These are phyloP conservation scores for Erodium maritimum DNA, from an alignment of 345 rosid genomes.

Conservation along the genomic window DNA sequence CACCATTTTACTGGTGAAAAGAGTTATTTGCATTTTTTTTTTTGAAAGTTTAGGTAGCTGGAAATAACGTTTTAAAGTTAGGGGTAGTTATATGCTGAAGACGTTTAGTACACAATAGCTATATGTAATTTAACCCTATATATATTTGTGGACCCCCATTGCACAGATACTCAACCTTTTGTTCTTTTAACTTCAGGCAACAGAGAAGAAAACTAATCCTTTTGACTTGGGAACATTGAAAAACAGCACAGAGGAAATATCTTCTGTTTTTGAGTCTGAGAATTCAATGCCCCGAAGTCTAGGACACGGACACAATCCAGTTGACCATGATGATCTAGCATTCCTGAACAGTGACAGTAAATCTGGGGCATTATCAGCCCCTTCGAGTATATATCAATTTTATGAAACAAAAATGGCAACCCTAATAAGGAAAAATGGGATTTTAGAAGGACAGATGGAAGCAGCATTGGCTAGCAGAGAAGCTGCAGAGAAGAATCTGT, in stretches of 20 bases:
- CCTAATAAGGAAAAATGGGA: conserved; percentile 58
- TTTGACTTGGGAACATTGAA: conserved; percentile 30
- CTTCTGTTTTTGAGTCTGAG: conserved; percentile 35
- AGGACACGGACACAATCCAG: conserved; percentile 28
- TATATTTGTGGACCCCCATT: too few species aligned
- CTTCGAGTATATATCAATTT: conserved; percentile 52
- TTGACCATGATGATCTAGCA: conserved; percentile 28
- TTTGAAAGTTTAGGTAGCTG: too few species aligned
- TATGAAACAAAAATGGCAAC: conserved; percentile 68
- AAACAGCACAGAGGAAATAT: conserved; percentile 35
- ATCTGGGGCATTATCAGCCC: conserved; percentile 27
- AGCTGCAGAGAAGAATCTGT: conserved; percentile 57
- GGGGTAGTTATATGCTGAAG: too few species aligned
- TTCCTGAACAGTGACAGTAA: conserved; percentile 36
- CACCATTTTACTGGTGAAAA: too few species aligned
- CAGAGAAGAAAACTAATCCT: conserved; percentile 28
- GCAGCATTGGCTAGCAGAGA: conserved; percentile 59
- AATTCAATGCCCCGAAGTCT: conserved; percentile 21
- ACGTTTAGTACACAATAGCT: too few species aligned
- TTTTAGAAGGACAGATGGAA: conserved; percentile 65
- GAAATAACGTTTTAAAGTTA: too few species aligned
- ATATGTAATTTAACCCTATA: too few species aligned
- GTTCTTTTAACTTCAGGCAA: conserved; percentile 35
- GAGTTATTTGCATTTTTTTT: too few species aligned
- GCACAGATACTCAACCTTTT: too few species aligned